Base-by-base conservation (phyloP, 192 early-diverging fungal species). In the Tieghemiomyces parasiticus region DNA sequence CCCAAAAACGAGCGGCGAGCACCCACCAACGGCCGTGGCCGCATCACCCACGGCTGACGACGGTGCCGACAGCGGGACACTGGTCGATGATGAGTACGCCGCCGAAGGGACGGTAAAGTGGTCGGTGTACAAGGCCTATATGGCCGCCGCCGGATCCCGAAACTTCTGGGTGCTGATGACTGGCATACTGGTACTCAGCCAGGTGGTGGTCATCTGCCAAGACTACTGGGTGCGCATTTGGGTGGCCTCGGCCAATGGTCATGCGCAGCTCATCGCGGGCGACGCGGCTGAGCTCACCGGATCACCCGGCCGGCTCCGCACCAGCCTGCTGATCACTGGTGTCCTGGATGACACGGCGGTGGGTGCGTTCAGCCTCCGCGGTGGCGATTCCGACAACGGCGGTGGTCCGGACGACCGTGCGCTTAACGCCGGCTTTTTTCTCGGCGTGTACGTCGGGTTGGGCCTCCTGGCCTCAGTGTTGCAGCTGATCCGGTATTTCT, bases 71-170 rank as follows among this genome's bases (percentile, higher is more conserved):
- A 46, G 72, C 58, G 77, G 77, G n/a, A 71, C 81, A 61, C 71
- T 96, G 44, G 88, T 90, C 44, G 67, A 82, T 46, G 87, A 89
- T 10, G 96, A 99, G 67, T 85, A 90, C 65, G 78, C 82, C 54
- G 86, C 82, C 16, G 77, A 80, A 10, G 96, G 96, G 0, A 74
- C 78, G 53, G 93, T 97, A 53, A 70, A 75, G 30, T 76, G 69
- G 22, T 54, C 65, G 6, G 84, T 97, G 16, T 97, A 92, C 78
- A 65, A 83, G 25, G 71, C 75, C 19, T 99, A 95, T 65, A 70
- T 86, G 58, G 60, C 66, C 24, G 84, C 82, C 29, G 82, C 84
- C 31, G 87, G 87, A 26, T 71, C 79, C n/a, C 68, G 61, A 53
- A 61, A 67, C 51, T 80, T 78, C 69, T 90, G 87, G 87, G 59